Evolutionary conservation across 257 asterid species (phyloP), one percentile per base, ranked within the genome.

Genomic region (Dorcoceras hygrometricum): DNA sequence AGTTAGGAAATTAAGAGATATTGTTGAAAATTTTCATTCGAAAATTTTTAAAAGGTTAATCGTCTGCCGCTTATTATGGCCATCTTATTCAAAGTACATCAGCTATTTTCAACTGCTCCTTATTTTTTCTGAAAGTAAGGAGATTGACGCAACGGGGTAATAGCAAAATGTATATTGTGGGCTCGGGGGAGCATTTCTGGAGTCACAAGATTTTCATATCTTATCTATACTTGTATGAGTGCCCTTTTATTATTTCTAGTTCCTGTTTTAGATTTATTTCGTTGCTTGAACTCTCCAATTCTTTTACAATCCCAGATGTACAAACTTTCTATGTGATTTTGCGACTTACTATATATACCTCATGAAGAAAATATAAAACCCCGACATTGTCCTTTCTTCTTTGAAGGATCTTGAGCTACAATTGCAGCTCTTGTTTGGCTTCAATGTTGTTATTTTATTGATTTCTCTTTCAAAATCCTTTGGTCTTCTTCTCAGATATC

Each of bases 351-450:
- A n/a, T 16, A n/a, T 16, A 25, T 11, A 9, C 59, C 34, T 26
- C 27, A 4, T 48, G 43, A 51, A 36, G 29, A 12, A 9, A 50
- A 11, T 28, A 65, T 1, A 23, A 60, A 64, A 53, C 5, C 24
- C 26, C 48, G 55, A 25, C 1, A 10, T 23, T 53, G 27, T 60
- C 23, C 69, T 60, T 67, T 51, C 43, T 18, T 64, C 26, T 26
- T 64, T 23, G 10, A 25, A 46, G 71, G 74, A 68, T 57, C 27
- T 29, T 61, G 55, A 29, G 58, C 48, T 59, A 9, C 31, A 28
- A 7, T 5, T 43, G 14, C 0, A 11, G 14, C 57, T 46, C 25
- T 25, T 65, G 56, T 62, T 36, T 25, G 59, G 53, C 66, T 60
- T 55, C 58, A 26, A 62, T 57, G 18, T 32, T 43, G 22, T 71